Percentiles rank a stretch among this genome's conserved stretches.
These are phyloP conservation scores for Grosmannia clavigera DNA, from an alignment of 2,329 filamentous ascomycete genomes.

Conservation along the genomic window DNA sequence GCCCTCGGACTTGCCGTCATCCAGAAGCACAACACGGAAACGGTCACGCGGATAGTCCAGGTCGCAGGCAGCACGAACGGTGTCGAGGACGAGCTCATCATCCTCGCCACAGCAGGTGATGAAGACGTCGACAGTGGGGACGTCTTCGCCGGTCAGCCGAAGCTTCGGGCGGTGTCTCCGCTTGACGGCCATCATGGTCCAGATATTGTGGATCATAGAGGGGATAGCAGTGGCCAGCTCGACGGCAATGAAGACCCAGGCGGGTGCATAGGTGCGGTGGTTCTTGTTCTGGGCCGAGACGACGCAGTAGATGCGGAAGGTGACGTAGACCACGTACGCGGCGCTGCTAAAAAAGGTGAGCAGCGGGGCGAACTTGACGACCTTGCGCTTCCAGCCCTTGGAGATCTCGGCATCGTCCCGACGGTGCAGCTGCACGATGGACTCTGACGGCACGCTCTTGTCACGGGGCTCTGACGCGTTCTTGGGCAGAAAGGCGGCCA, in stretches of 20 bases:
- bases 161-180: constrained; percentile 36
- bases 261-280: constrained; percentile 27
- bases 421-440: constrained; percentile 28
- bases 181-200: constrained; percentile 14
- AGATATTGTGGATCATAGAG: constrained; percentile 12
- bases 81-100: constrained; percentile 42
- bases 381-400: constrained; percentile 26
- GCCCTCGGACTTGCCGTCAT: constrained; percentile 36
- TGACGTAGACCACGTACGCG: constrained; percentile 31
- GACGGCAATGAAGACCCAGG: constrained; percentile 13
- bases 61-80: constrained; percentile 39
- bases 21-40: constrained; percentile 42
- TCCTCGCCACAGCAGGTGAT: constrained; percentile 47
- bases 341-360: constrained; percentile 26
- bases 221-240: constrained; percentile 14
- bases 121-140: constrained; percentile 44
- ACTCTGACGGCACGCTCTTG: constrained; percentile 20
- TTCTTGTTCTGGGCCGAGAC: constrained; percentile 32
- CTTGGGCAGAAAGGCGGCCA: constrained; percentile 26
- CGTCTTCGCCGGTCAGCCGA: constrained; percentile 32
- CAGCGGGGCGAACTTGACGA: constrained; percentile 25
- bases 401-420: constrained; percentile 30
- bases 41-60: constrained; percentile 40
- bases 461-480: constrained; percentile 16
- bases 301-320: constrained; percentile 39